Evolutionary conservation across 2,329 filamentous ascomycete genomes (phyloP), one percentile per base, ranked within the genome.

Genomic region (Xenoacremonium recifei): DNA sequence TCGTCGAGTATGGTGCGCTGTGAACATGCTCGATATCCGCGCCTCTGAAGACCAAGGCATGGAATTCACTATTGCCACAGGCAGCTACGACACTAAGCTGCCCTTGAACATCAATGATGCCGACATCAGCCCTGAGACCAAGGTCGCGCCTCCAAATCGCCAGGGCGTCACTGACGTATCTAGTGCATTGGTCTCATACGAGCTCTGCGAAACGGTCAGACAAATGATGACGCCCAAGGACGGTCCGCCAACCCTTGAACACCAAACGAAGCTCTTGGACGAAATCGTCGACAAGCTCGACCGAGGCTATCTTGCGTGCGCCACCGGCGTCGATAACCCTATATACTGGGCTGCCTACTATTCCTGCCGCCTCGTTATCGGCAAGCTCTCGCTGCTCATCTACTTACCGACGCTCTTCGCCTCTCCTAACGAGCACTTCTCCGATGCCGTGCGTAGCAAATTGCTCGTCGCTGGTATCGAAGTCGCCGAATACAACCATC

Each of bases 1-100:
- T 15, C 71, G 82, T 5, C 69, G 82, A 2, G 58, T 84, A 0
- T 86, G 82, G 71, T 84, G 80, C 74, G 71, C 75, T 16, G 67
- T 86, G 3, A 70, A 76, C 32, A 70, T 80, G 4, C 57, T 85
- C 2, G 83, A 87, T 47, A 66, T 78, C 7, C 70, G 77, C n/a
- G 72, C 76, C 0, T 76, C 80, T 4, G 79, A 83, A 47, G 76
- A 82, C 20, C 76, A 80, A 32, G 80, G 79, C 2, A 73, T 71
- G 3, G 74, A 72, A 16, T 58, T 77, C 15, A 71, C 65, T 1
- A 71, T 80, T 1, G 56, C 67, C 2, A 62, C 68, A 11, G 58
- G 64, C 7, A 68, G 63, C 6, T 78, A 72, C 29, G 77, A 82
- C 47, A 80, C 78, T 0, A 67, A 67, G 29, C 60, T 76, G 4